Conservation (phyloP, 805 yeast genomes). For the Limtongia smithiae region DNA sequence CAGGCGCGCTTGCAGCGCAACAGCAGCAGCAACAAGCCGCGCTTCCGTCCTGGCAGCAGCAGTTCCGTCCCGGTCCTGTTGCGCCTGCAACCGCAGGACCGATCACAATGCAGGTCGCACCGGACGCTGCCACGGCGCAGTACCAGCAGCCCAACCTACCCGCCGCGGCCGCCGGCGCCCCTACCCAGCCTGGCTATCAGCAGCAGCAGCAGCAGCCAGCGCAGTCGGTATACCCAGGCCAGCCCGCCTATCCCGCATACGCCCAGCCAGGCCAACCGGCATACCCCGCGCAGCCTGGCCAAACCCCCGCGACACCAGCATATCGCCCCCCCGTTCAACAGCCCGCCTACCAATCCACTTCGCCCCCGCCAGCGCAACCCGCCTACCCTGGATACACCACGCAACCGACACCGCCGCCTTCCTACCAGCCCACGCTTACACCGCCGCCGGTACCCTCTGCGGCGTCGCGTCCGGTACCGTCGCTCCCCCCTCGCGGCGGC, state of each 20-base stretch:
- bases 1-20: slow-evolving; percentile 25
- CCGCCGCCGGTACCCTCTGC: slow-evolving; percentile 4
- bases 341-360: slow-evolving; percentile 1
- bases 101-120: slow-evolving; percentile 5
- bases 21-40: slow-evolving; percentile 21
- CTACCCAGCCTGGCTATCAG: slow-evolving; percentile 19
- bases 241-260: background rate
- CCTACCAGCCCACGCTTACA: background rate
- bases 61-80: slow-evolving; percentile 7
- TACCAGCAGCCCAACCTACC: slow-evolving; percentile 8
- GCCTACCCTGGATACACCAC: background rate
- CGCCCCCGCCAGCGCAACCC: background rate
- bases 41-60: slow-evolving; percentile 18
- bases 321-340: background rate
- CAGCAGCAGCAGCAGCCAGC: slow-evolving; percentile 12
- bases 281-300: slow-evolving; percentile 13
- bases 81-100: slow-evolving; percentile 16
- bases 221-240: slow-evolving; percentile 8
- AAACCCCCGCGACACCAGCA: background rate
- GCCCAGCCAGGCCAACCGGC: background rate
- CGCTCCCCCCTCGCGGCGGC: slow-evolving; percentile 28
- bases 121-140: background rate
- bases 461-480: slow-evolving; percentile 9
- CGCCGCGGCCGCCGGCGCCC: slow-evolving; percentile 9
- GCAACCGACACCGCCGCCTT: slow-evolving; percentile 8